Conservation (phyloP, 2,329 filamentous ascomycete species). For the Xylogone sp. region DNA sequence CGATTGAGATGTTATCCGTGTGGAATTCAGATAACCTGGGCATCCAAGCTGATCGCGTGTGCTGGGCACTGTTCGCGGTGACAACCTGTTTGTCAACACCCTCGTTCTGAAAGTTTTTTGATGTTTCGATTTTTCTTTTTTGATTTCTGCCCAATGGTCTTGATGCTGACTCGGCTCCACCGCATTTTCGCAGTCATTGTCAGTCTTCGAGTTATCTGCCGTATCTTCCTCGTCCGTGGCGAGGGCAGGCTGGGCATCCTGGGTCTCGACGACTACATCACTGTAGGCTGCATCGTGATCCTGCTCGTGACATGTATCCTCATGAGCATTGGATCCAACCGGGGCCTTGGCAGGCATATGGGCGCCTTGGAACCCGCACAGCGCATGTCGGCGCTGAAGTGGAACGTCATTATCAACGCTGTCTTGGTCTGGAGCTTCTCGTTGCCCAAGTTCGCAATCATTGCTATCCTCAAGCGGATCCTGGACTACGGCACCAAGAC, state of each 20-base stretch:
- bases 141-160: no score
- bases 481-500: slow-evolving; percentile 27
- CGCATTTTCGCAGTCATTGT: slow-evolving; percentile 4
- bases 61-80: slow-evolving; percentile 4
- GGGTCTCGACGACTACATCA: slow-evolving; percentile 29
- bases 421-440: slow-evolving; percentile 31
- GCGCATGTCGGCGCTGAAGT: slow-evolving; percentile 21
- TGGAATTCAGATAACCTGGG: slow-evolving; percentile 2
- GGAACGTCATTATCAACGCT: slow-evolving; percentile 27
- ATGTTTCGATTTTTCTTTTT: no score
- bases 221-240: not conserved
- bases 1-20: no score
- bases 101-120: no score
- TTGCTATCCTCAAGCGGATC: slow-evolving; percentile 29
- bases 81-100: slow-evolving; percentile 2
- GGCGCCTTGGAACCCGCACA: slow-evolving; percentile 12
- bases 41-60: slow-evolving; percentile 1
- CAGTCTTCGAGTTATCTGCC: slow-evolving; percentile 2
- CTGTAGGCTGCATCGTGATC: slow-evolving; percentile 24
- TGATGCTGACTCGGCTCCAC: slow-evolving; percentile 2
- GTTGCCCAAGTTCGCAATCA: slow-evolving; percentile 31
- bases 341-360: slow-evolving; percentile 26
- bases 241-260: not conserved
- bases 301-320: slow-evolving; percentile 27
- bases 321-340: slow-evolving; percentile 21